Evolutionary conservation across 352 stramenopile species (phyloP).

Genomic region (Globisporangium abappressorium): DNA sequence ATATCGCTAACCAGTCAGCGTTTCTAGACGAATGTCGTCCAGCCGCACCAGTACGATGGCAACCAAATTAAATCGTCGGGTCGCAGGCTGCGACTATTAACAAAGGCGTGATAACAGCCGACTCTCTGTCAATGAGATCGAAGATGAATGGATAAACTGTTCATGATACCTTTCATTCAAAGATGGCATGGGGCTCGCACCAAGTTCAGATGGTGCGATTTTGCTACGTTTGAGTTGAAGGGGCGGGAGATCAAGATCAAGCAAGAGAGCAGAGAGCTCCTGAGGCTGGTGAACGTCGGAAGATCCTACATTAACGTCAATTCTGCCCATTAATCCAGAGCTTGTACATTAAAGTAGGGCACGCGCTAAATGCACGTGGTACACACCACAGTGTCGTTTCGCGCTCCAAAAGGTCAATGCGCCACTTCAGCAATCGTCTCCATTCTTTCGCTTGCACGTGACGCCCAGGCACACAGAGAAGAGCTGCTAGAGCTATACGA

Average conservation of each 20-base stretch:
- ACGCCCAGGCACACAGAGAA: neutral
- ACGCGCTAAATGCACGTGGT: neutral
- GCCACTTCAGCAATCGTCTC: neutral
- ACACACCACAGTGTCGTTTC: constrained; percentile 9
- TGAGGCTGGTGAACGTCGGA: neutral
- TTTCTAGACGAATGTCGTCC: too few species aligned
- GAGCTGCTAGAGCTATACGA: neutral
- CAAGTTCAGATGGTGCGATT: neutral
- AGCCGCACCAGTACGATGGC: too few species aligned
- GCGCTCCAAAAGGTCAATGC: neutral
- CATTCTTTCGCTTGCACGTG: neutral
- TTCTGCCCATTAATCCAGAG: neutral
- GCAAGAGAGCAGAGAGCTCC: too few species aligned
- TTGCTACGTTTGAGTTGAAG: neutral
- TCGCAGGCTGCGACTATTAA: neutral
- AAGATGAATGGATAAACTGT: neutral
- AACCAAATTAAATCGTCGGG: neutral
- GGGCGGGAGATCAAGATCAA: neutral
- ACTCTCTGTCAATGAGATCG: neutral
- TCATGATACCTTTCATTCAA: neutral
- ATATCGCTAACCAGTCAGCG: too few species aligned
- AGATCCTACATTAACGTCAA: neutral
- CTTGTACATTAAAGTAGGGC: neutral
- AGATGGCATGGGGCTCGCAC: neutral
- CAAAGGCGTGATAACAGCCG: neutral